phyloP scores from a whole-genome alignment of 345 rosid genomes.

The Capsella bursapastoris region DNA sequence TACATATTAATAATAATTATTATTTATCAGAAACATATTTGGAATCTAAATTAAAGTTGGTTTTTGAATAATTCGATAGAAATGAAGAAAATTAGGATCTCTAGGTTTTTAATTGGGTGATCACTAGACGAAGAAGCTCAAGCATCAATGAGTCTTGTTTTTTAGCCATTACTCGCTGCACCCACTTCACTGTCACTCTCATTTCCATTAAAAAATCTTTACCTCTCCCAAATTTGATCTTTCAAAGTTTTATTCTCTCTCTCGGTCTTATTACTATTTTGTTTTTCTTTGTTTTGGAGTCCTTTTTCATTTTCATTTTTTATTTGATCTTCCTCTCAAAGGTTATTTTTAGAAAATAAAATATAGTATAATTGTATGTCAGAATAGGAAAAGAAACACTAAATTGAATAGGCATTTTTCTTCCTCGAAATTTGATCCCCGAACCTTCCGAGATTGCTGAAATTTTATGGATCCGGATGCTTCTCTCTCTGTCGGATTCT shows the following conservation, averaged over 20 bases:
- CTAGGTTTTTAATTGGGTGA: constrained; percentile 44
- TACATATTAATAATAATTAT: neutral
- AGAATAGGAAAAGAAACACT: constrained; percentile 14
- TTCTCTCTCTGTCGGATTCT: constrained; percentile 54
- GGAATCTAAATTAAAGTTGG: constrained; percentile 24
- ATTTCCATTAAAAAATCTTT: neutral
- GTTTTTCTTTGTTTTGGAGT: neutral
- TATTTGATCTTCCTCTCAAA: neutral
- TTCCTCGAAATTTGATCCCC: constrained; percentile 48
- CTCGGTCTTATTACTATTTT: neutral
- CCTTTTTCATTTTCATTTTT: neutral
- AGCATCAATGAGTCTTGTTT: constrained; percentile 47
- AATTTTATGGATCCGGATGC: constrained; percentile 56
- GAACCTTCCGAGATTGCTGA: constrained; percentile 56
- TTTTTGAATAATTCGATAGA: constrained; percentile 37
- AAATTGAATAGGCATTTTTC: neutral
- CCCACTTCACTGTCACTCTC: constrained; percentile 49
- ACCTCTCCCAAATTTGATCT: constrained; percentile 3
- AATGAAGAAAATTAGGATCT: constrained; percentile 39
- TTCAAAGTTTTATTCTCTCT: neutral
- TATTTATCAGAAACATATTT: neutral
- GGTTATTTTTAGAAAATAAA: neutral
- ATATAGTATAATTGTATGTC: constrained; percentile 25
- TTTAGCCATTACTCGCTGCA: constrained; percentile 48
- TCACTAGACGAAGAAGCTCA: constrained; percentile 49